Base-by-base conservation (phyloP, 2,329 filamentous ascomycete species). In the Dactylellina leptospora region DNA sequence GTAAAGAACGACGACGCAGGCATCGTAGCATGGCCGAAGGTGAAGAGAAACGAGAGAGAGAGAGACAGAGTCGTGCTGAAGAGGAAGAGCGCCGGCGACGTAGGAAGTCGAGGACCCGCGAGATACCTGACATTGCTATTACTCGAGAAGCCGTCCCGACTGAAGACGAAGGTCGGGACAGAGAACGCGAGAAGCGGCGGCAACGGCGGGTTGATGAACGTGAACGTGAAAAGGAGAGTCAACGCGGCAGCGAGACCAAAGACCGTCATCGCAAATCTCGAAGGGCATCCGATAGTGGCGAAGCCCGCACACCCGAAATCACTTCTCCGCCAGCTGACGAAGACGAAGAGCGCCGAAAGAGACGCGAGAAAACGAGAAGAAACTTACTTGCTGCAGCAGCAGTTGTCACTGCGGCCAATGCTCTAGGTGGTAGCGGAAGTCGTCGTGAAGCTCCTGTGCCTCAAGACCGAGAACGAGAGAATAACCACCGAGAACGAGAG, bases 51-150 rank as follows among this genome's bases (percentile, higher is more conserved):
- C 54, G 54, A 13, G 62, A 68, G 33, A 72, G 50, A 16, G 59
- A 64, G 4, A 63, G 38, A 22, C 44, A 64, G 4, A 36, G 48
- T 27, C 68, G 68, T 27, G 23, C 22, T n/a, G 68, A 72, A 10
- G 68, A 72, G 23, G 68, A 72, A 3, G 68, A 72, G 13, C 68
- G 68, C 16, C 59, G 45, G 51, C 53, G 68, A 55, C 66, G 66
- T 8, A 59, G 64, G 33, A 44, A 59, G n/a, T 59, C 44, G 22
- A 72, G 64, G 45, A 42, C 30, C 20, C 59, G 66, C 11, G 66
- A 62, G 9, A 16, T 59, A 30, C 59, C 58, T n/a, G 66, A 72
- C 4, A 38, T 72, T 13, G 45, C 59, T n/a, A 44, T 63, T 50
- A 48, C 66, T 2, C 53, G 66, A 25, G 68, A 72, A 20, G 22